phyloP scores from a whole-genome alignment of 345 rosid species.

The Ceriops tagal region DNA sequence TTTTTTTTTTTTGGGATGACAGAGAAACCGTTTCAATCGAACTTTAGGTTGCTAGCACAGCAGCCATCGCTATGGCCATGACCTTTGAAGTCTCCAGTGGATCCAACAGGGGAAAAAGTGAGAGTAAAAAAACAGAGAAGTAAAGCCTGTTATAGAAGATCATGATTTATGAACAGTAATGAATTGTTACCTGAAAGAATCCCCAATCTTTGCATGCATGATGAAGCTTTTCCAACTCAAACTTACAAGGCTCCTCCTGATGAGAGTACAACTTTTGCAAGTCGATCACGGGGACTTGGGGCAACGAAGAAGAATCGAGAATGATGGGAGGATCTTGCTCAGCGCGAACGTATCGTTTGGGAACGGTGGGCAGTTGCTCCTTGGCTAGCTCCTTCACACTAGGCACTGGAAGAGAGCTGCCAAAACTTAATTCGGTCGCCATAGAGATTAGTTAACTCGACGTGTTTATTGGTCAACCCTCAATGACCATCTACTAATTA shows the following conservation, averaged over 20 bases:
- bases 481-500: too few species aligned
- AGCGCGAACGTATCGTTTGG: constrained; percentile 1
- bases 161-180: background rate
- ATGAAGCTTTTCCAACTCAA: constrained; percentile 7
- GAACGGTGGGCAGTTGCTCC: background rate
- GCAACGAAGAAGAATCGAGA: background rate
- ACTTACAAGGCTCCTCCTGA: background rate
- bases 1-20: too few species aligned
- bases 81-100: too few species aligned
- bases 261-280: background rate
- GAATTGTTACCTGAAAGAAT: constrained; percentile 13
- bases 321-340: background rate
- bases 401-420: constrained; percentile 16
- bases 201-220: constrained; percentile 17
- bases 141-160: too few species aligned
- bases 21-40: too few species aligned
- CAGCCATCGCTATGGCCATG: too few species aligned
- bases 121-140: too few species aligned
- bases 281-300: constrained; percentile 1
- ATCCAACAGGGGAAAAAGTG: too few species aligned
- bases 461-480: too few species aligned
- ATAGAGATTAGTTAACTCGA: too few species aligned
- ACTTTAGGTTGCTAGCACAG: too few species aligned
- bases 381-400: constrained; percentile 4
- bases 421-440: background rate